phyloP scores from a whole-genome alignment of 129 eudicot genomes.

The carrot (Daucus carota) region DH1_v3.0 NC_030389.2:41941001-41941500 shows the following conservation, averaged over 20 bases:
- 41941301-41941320: too few species aligned
- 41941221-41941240: too few species aligned
- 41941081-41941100: not conserved
- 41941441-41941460: not conserved
- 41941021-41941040: not conserved
- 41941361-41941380: too few species aligned
- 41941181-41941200: not conserved
- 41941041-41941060: not conserved
- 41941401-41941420: too few species aligned
- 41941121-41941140: not conserved
- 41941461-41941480: not conserved
- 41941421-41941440: too few species aligned
- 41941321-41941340: too few species aligned
- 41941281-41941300: too few species aligned
- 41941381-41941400: too few species aligned
- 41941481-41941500: not conserved
- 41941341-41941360: too few species aligned
- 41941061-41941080: not conserved
- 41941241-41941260: too few species aligned
- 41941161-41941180: not conserved
- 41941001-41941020: not conserved
- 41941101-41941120: constrained; percentile 6
- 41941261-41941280: too few species aligned
- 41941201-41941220: too few species aligned
- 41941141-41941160: not conserved